Percentiles rank a stretch among this genome's conserved stretches.
Evolutionary conservation across 495 filamentous ascomycete species (phyloP).

Genomic region (Penicillium simplicissimum): DNA sequence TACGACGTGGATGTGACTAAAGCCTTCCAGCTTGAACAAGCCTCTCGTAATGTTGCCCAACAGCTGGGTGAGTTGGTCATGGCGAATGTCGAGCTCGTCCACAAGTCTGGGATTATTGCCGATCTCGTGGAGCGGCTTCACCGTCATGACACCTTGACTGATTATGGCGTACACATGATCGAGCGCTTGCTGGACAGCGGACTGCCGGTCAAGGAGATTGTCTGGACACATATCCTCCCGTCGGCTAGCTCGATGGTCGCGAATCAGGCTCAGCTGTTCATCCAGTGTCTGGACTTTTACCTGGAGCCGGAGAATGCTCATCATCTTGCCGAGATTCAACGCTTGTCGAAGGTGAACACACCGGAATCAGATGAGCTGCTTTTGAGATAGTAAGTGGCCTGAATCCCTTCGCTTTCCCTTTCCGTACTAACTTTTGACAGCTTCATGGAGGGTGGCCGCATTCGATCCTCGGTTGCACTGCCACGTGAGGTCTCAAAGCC

Average conservation of each 20-base stretch:
- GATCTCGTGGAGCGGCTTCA: constrained; percentile 46
- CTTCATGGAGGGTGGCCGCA: constrained; percentile 62
- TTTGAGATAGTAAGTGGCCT: constrained; percentile 42
- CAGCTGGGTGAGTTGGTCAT: constrained; percentile 62
- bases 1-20: constrained; percentile 65
- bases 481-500: constrained; percentile 49
- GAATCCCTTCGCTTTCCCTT: background rate
- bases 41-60: constrained; percentile 52
- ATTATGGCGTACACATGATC: constrained; percentile 71
- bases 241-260: constrained; percentile 62
- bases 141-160: constrained; percentile 49
- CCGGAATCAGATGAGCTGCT: constrained; percentile 48
- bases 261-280: constrained; percentile 71
- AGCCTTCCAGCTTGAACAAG: constrained; percentile 61
- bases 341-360: constrained; percentile 49
- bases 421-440: constrained; percentile 28
- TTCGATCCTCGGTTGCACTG: constrained; percentile 55
- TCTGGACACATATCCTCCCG: constrained; percentile 69
- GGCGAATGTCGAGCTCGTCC: constrained; percentile 61
- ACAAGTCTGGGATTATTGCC: constrained; percentile 50
- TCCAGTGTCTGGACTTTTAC: constrained; percentile 76
- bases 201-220: constrained; percentile 61
- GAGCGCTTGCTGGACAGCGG: constrained; percentile 63
- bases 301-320: constrained; percentile 53
- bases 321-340: constrained; percentile 59